phyloP scores from a whole-genome alignment of 2,329 filamentous ascomycete genomes.

The Helminthosporium solani region DNA sequence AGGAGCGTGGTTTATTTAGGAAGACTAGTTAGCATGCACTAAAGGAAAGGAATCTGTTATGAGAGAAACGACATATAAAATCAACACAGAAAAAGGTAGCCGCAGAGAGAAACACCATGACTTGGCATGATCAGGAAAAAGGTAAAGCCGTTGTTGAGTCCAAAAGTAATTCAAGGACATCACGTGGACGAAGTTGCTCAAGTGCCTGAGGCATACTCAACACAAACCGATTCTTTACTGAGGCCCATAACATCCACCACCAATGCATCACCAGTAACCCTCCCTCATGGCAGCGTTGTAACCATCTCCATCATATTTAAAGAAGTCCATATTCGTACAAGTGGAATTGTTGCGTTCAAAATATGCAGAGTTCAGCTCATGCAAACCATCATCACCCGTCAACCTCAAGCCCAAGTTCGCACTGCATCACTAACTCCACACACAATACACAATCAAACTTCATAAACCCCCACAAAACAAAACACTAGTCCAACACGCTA shows the following conservation, averaged over 20 bases:
- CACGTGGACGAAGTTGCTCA: too few relatives aligned
- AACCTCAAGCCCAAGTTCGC: slow-evolving; percentile 20
- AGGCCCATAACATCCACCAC: slow-evolving; percentile 12
- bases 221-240: slow-evolving; percentile 6
- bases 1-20: too few relatives aligned
- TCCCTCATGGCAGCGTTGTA: slow-evolving; percentile 13
- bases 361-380: slow-evolving; percentile 2
- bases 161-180: too few relatives aligned
- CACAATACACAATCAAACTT: slow-evolving; percentile 46
- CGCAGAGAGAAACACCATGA: too few relatives aligned
- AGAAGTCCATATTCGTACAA: slow-evolving; percentile 1
- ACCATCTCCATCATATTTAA: slow-evolving; percentile 11
- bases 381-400: slow-evolving; percentile 8
- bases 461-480: too few relatives aligned
- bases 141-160: too few relatives aligned
- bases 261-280: slow-evolving; percentile 9
- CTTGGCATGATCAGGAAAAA: too few relatives aligned
- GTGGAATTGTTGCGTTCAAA: slow-evolving; percentile 6
- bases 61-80: too few relatives aligned
- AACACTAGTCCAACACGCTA: too few relatives aligned
- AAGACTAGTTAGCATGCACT: too few relatives aligned
- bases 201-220: slow-evolving; percentile 9
- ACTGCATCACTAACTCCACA: slow-evolving; percentile 51
- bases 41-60: too few relatives aligned
- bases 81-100: too few relatives aligned